Evolutionary conservation across 176 grass and related monocot genomes (phyloP).

Genomic region (Luzula sylvatica): DNA sequence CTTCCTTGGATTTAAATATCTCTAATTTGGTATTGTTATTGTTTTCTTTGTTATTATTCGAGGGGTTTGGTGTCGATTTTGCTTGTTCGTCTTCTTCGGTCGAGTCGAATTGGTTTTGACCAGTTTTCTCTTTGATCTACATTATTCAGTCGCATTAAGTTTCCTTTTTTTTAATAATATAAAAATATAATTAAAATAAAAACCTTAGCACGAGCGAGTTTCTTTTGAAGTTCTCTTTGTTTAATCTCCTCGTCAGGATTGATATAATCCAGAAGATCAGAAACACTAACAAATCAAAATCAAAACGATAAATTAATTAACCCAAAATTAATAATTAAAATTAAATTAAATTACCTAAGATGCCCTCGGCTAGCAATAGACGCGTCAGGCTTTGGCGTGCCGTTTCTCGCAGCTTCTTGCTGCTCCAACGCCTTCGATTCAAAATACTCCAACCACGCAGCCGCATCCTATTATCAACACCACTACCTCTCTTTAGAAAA

Average conservation of each 20-base stretch:
- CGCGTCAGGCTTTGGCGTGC: slow-evolving; percentile 98
- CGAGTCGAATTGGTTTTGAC: slow-evolving; percentile 56
- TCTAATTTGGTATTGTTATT: slow-evolving; percentile 36
- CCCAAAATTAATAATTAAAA: background rate
- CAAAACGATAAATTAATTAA: background rate
- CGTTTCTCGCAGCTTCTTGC: slow-evolving; percentile 98
- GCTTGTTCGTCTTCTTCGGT: slow-evolving; percentile 58
- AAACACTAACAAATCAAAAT: slow-evolving; percentile 49
- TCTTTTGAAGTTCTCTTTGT: slow-evolving; percentile 91
- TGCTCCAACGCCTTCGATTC: slow-evolving; percentile 97
- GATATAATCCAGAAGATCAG: slow-evolving; percentile 98
- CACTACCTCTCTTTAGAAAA: slow-evolving; percentile 25
- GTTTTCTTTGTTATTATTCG: slow-evolving; percentile 28
- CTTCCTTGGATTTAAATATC: slow-evolving; percentile 43
- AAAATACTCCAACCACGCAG: slow-evolving; percentile 96
- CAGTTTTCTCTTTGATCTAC: slow-evolving; percentile 60
- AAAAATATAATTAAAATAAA: slow-evolving; percentile 7
- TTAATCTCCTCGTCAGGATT: slow-evolving; percentile 92
- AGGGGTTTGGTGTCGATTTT: slow-evolving; percentile 21
- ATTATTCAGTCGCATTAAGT: slow-evolving; percentile 26
- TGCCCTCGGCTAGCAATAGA: slow-evolving; percentile 99
- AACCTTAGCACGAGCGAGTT: slow-evolving; percentile 90
- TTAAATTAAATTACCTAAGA: slow-evolving; percentile 50
- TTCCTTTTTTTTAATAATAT: slow-evolving; percentile 18
- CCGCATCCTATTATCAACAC: slow-evolving; percentile 71